These are phyloP conservation scores for Hortiboletus campestris DNA, from an alignment of 768 basidiomycete genomes.

Conservation along the genomic window DNA sequence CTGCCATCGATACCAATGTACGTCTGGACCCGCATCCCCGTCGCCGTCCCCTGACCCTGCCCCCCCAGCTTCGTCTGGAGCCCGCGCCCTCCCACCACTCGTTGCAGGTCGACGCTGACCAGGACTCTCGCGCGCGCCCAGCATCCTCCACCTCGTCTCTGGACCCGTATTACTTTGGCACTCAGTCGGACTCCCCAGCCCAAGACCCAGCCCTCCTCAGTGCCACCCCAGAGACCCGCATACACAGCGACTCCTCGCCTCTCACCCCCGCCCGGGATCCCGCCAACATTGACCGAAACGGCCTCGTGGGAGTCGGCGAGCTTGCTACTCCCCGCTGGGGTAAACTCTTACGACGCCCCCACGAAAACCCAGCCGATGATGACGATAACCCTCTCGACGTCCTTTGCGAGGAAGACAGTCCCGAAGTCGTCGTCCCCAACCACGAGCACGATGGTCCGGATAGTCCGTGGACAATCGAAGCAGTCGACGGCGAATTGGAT, in stretches of 20 bases:
- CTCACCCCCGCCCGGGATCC: conserved; percentile 75
- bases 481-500: conserved; percentile 75
- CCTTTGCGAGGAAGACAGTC: conserved; percentile 30
- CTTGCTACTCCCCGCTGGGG: conserved; percentile 95
- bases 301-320: conserved; percentile 93
- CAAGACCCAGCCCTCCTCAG: conserved; percentile 40
- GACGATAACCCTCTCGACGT: conserved; percentile 36
- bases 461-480: conserved; percentile 88
- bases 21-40: neutral
- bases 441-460: conserved; percentile 58
- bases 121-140: conserved; percentile 54
- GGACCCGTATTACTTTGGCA: conserved; percentile 86
- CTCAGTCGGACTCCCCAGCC: conserved; percentile 64
- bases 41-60: conserved; percentile 3
- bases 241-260: conserved; percentile 55
- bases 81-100: conserved; percentile 31
- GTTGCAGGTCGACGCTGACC: conserved; percentile 44
- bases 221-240: conserved; percentile 61
- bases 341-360: conserved; percentile 45
- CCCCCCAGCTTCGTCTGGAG: conserved; percentile 46
- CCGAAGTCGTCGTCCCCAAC: conserved; percentile 30
- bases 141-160: conserved; percentile 76
- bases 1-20: conserved; percentile 11
- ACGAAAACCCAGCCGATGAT: conserved; percentile 38
- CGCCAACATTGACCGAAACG: conserved; percentile 77